Evolutionary conservation across 2,329 filamentous ascomycete species (phyloP).

Genomic region (Cryphonectria japonica): DNA sequence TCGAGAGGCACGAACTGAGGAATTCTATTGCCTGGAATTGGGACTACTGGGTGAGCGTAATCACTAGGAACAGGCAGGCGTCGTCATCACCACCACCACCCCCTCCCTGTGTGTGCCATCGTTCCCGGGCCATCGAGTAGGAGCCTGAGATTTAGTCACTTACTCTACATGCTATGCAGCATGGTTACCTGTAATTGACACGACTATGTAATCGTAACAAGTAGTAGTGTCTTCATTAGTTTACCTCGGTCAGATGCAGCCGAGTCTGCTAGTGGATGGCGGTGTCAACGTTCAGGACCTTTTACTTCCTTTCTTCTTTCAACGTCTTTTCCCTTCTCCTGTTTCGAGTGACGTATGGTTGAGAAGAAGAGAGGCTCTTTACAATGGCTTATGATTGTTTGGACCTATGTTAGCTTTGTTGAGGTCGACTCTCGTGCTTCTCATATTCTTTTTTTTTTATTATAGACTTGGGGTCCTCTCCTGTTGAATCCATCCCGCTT

Average conservation of each 20-base stretch:
- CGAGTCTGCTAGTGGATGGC: not conserved
- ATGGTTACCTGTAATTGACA: too few relatives aligned
- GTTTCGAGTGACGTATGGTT: not conserved
- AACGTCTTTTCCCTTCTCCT: not conserved
- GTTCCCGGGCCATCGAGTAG: not conserved
- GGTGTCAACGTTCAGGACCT: not conserved
- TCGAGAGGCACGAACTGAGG: not conserved
- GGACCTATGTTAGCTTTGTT: not conserved
- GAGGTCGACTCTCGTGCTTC: not conserved
- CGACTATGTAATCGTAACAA: not conserved
- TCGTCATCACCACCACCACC: slow-evolving; percentile 14
- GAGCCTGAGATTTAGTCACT: not conserved
- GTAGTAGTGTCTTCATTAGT: not conserved
- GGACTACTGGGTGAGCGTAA: slow-evolving; percentile 14
- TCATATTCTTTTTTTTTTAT: too few relatives aligned
- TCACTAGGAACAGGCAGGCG: slow-evolving; percentile 12
- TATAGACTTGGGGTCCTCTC: slow-evolving; percentile 5
- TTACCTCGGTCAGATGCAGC: not conserved
- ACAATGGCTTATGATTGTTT: not conserved
- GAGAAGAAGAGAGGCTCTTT: not conserved
- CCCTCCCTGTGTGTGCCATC: not conserved
- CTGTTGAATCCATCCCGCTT: not conserved
- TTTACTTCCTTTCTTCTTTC: not conserved
- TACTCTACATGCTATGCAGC: not conserved
- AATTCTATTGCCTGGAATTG: not conserved